Percentiles rank a stretch among this genome's conserved stretches.
Conservation (phyloP, 163 green algal species). For the Smithsoniella earleae region DNA sequence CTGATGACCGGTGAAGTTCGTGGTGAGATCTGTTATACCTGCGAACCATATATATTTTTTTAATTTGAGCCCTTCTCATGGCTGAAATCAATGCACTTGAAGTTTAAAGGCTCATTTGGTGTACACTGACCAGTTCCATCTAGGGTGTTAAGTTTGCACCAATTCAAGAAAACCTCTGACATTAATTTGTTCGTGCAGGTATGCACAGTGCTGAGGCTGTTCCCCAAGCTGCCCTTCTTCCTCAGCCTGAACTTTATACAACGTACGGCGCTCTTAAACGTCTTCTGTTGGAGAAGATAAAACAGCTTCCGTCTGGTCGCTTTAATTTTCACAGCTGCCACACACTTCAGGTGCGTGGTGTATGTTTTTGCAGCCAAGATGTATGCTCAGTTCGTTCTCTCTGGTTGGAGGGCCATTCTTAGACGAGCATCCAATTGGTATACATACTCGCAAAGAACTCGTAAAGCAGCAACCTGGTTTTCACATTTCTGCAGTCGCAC, state of each 20-base stretch:
- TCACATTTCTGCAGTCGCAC: not conserved
- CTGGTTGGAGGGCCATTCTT: not conserved
- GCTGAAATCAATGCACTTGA: too few species aligned
- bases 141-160: too few species aligned
- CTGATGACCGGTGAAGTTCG: conserved; percentile 1
- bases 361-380: not conserved
- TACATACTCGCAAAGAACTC: not conserved
- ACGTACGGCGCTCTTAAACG: not conserved
- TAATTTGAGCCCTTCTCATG: too few species aligned
- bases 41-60: too few species aligned
- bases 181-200: too few species aligned
- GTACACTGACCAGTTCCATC: too few species aligned
- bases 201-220: not conserved
- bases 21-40: too few species aligned
- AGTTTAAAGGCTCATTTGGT: too few species aligned
- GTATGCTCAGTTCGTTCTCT: not conserved
- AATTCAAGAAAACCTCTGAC: too few species aligned
- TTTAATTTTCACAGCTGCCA: not conserved
- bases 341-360: not conserved
- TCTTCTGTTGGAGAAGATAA: not conserved
- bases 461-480: not conserved
- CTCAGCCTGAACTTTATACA: not conserved
- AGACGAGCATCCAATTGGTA: not conserved
- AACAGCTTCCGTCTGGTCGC: not conserved
- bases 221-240: not conserved